A percentile compares a stretch with the other conserved stretches of the same genome.
phyloP scores from a whole-genome alignment of 352 stramenopile genomes.

The Phytophthora idaei region DNA sequence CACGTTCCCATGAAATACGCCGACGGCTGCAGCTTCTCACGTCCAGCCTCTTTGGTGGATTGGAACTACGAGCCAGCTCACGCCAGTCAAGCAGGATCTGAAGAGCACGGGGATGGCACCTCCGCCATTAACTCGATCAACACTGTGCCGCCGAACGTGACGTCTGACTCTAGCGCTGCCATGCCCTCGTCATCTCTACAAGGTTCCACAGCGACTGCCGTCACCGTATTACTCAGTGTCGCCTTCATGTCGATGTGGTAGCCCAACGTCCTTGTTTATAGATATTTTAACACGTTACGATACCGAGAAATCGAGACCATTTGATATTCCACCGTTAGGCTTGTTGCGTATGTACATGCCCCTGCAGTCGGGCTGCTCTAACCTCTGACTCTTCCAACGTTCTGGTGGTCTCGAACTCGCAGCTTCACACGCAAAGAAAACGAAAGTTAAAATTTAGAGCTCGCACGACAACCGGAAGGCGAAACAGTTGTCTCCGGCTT shows the following conservation, averaged over 20 bases:
- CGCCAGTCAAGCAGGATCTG: constrained; percentile 35
- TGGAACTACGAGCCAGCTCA: constrained; percentile 56
- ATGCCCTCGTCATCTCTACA: background rate
- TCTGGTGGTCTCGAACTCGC: constrained; percentile 10
- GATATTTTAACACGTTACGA: background rate
- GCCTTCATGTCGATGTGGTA: constrained; percentile 16
- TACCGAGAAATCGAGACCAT: constrained; percentile 16
- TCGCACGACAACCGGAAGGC: constrained; percentile 6
- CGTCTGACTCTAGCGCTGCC: constrained; percentile 14
- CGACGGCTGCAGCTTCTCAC: constrained; percentile 55
- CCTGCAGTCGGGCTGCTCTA: constrained; percentile 5
- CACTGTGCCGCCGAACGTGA: constrained; percentile 38
- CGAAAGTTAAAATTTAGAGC: constrained; percentile 20
- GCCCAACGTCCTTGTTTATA: background rate
- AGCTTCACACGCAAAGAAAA: constrained; percentile 26
- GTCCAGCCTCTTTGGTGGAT: constrained; percentile 49
- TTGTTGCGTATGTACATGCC: constrained; percentile 30
- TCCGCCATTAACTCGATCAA: constrained; percentile 40
- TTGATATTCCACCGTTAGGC: constrained; percentile 17
- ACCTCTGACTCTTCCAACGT: constrained; percentile 9
- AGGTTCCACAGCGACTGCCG: background rate
- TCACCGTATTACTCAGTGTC: constrained; percentile 2
- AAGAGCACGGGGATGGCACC: constrained; percentile 16
- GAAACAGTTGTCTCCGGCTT: background rate
- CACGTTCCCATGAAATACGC: constrained; percentile 60